Evolutionary conservation across 2,329 filamentous ascomycete genomes (phyloP), one percentile per base, ranked within the genome.

Genomic region (Scedosporium apiospermum): DNA sequence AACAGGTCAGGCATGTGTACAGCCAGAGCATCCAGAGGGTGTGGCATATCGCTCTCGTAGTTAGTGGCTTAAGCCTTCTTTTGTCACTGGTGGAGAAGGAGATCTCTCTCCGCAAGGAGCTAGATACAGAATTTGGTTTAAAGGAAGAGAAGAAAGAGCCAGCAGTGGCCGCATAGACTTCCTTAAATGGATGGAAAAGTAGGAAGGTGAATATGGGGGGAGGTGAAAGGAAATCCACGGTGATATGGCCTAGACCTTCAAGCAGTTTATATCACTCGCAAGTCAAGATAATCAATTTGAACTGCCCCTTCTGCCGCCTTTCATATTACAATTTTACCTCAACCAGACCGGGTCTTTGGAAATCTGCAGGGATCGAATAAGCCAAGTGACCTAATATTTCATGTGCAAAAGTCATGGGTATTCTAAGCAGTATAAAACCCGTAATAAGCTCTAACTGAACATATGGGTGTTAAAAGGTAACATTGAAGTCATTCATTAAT

Each of bases 41-140:
- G 2, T 73, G 67, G 42, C 26, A 67, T 0, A 67, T 71, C 7
- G 64, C 64, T 1, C 61, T 69, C 6, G 65, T 65, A 0, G 68
- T 72, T 34, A 59, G 65, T 0, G 68, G 66, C 0, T 10, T 68
- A 14, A 66, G 64, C 0, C 67, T 71, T 21, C 7, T 71, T 0
- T 57, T 73, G 1, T 63, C 68, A 3, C 12, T 71, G 10, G 65
- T 72, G 34, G 71, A 72, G 53, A 66, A 66, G 53, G 65, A 72
- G 10, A 57, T 72, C 6, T 58, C 66, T 1, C 53, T 74, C 9
- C 63, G 71, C 1, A 67, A 66, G 21, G 67, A 69, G 4, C 61
- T 72, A 16, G 66, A 72, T 16, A 72, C 70, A 0, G 63, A 71
- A 30, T 72, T 66, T 59, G 70, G 71, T 2, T 49, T 72, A 9